phyloP scores from a whole-genome alignment of 1,139 yeast genomes.

The Pichia sp. region DNA sequence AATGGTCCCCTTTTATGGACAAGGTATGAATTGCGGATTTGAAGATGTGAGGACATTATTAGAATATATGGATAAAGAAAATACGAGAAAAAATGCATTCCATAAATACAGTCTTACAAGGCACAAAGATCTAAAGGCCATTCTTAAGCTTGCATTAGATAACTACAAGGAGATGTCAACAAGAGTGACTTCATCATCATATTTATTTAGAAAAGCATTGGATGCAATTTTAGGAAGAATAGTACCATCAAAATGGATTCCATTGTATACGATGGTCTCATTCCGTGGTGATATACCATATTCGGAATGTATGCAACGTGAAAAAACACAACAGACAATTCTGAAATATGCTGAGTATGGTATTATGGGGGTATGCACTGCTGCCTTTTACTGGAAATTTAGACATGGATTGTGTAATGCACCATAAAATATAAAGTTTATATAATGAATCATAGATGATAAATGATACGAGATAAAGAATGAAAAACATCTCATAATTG shows the following conservation, averaged over 20 bases:
- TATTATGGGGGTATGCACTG: slow-evolving; percentile 10
- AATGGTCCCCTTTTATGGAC: slow-evolving; percentile 97
- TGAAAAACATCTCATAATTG: not conserved
- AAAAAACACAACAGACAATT: slow-evolving; percentile 44
- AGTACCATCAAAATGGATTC: slow-evolving; percentile 64
- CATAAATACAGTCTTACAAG: slow-evolving; percentile 50
- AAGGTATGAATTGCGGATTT: slow-evolving; percentile 95
- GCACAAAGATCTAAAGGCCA: slow-evolving; percentile 63
- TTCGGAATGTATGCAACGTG: slow-evolving; percentile 57
- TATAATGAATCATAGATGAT: not conserved
- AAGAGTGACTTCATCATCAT: slow-evolving; percentile 61
- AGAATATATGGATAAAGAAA: slow-evolving; percentile 42
- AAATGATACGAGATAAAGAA: not conserved
- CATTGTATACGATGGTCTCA: slow-evolving; percentile 87
- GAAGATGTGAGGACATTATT: slow-evolving; percentile 76
- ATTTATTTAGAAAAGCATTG: slow-evolving; percentile 57
- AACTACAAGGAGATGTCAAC: slow-evolving; percentile 88
- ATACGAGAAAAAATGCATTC: slow-evolving; percentile 47
- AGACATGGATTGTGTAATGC: not conserved
- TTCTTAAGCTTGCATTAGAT: slow-evolving; percentile 69
- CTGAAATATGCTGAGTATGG: slow-evolving; percentile 27
- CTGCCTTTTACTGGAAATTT: slow-evolving; percentile 6
- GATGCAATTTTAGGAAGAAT: slow-evolving; percentile 59
- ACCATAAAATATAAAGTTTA: not conserved
- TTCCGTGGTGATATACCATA: slow-evolving; percentile 80